Conservation (phyloP, 2,329 filamentous ascomycete species). For the Apiospora aurea region DNA sequence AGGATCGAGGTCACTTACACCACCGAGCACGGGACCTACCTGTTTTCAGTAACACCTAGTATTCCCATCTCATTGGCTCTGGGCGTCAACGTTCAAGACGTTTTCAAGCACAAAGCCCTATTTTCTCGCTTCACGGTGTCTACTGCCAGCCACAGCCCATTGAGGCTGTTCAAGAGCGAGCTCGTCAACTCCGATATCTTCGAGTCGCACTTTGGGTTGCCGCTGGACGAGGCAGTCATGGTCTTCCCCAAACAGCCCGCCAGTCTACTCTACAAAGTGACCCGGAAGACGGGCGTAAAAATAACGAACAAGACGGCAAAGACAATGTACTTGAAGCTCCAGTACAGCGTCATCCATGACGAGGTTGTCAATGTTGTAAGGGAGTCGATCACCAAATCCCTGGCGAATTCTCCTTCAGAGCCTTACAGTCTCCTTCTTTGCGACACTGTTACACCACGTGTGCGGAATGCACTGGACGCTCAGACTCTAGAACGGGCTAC, state of each 20-base stretch:
- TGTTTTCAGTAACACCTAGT: conserved; percentile 66
- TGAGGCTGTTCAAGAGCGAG: conserved; percentile 75
- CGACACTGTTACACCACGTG: conserved; percentile 51
- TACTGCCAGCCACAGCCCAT: conserved; percentile 76
- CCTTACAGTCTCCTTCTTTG: conserved; percentile 57
- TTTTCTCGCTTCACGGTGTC: conserved; percentile 93
- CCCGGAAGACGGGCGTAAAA: conserved; percentile 52
- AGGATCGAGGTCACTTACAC: conserved; percentile 79
- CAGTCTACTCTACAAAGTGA: conserved; percentile 81
- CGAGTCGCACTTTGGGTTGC: conserved; percentile 65
- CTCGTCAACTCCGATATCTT: conserved; percentile 76
- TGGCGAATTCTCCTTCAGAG: conserved; percentile 50
- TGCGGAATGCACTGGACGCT: conserved; percentile 52
- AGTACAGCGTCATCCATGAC: conserved; percentile 79
- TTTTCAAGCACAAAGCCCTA: conserved; percentile 83
- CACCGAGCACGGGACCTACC: conserved; percentile 70
- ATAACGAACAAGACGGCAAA: conserved; percentile 47
- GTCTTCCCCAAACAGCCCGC: conserved; percentile 85
- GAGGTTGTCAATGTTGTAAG: conserved; percentile 66
- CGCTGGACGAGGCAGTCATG: conserved; percentile 60
- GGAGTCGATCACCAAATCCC: conserved; percentile 48
- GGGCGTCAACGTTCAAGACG: conserved; percentile 95
- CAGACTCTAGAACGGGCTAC: conserved; percentile 65
- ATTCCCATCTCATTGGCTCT: conserved; percentile 80
- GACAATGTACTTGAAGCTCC: conserved; percentile 72